Conservation (phyloP, 2,329 filamentous ascomycete species). For the Arthrobotrys pseudoclavata region DNA sequence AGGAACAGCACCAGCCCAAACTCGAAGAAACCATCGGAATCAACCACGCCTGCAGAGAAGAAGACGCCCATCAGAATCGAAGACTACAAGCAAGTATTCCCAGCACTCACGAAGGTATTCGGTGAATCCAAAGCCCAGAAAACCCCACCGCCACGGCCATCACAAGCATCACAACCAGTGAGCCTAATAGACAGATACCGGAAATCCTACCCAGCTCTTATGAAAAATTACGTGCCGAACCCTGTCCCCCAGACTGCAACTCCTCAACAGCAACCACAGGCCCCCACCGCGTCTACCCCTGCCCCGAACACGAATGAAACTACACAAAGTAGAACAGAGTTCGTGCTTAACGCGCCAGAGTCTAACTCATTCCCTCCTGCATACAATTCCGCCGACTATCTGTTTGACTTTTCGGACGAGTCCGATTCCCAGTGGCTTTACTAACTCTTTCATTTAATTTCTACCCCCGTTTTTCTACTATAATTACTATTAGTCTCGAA, state of each 20-base stretch:
- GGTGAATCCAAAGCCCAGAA: slow-evolving; percentile 26
- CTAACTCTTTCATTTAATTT: not conserved
- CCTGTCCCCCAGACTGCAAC: not conserved
- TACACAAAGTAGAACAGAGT: not conserved
- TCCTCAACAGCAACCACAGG: not conserved
- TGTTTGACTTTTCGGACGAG: not conserved
- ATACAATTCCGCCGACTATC: not conserved
- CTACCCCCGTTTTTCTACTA: not conserved
- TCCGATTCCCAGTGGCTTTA: not conserved
- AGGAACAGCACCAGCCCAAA: slow-evolving; percentile 10
- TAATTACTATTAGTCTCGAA: not conserved
- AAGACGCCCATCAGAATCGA: slow-evolving; percentile 13
- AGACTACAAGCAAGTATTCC: slow-evolving; percentile 23
- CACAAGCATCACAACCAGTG: not conserved
- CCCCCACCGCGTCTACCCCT: not conserved
- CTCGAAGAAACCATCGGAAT: slow-evolving; percentile 6
- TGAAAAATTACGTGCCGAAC: not conserved
- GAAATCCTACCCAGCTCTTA: slow-evolving; percentile 19
- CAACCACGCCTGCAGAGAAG: slow-evolving; percentile 3
- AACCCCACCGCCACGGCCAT: not conserved
- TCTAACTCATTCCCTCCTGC: not conserved
- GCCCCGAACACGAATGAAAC: not conserved
- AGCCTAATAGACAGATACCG: slow-evolving; percentile 17
- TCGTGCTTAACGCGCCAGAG: no score
- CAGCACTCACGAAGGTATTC: slow-evolving; percentile 33